These are phyloP conservation scores for Xylariaceae sp. DNA, from an alignment of 2,329 filamentous ascomycete species.

Conservation along the genomic window DNA sequence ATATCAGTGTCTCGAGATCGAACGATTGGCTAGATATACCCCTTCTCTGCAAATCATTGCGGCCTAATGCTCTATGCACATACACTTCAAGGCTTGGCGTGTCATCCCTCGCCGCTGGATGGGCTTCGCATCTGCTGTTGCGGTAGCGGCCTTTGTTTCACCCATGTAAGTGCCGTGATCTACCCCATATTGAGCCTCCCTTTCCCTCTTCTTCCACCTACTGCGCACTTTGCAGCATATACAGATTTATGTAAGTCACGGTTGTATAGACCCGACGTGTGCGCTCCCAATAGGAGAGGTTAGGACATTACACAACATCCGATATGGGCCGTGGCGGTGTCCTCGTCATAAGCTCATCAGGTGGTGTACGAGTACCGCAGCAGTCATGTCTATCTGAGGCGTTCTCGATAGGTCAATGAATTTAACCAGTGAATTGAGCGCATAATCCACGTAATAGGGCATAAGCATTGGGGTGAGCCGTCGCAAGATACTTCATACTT, in stretches of 20 bases:
- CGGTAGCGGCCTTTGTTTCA: background rate
- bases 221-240: background rate
- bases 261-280: constrained; percentile 5
- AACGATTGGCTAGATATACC: background rate
- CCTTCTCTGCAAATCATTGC: background rate
- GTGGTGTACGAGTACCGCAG: constrained; percentile 1
- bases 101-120: background rate
- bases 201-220: background rate
- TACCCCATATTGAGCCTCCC: constrained; percentile 2
- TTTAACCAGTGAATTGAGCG: background rate
- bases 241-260: background rate
- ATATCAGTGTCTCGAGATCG: background rate
- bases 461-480: background rate
- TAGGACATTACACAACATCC: background rate
- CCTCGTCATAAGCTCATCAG: constrained; percentile 1
- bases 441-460: constrained; percentile 1
- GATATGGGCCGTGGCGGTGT: background rate
- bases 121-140: background rate
- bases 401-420: background rate
- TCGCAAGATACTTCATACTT: background rate
- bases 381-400: background rate
- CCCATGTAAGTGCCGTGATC: background rate
- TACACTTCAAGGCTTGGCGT: background rate
- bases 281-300: background rate
- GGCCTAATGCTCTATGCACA: background rate